phyloP scores from a whole-genome alignment of 2,329 filamentous ascomycete species.

The Phialemonium atrogriseum region DNA sequence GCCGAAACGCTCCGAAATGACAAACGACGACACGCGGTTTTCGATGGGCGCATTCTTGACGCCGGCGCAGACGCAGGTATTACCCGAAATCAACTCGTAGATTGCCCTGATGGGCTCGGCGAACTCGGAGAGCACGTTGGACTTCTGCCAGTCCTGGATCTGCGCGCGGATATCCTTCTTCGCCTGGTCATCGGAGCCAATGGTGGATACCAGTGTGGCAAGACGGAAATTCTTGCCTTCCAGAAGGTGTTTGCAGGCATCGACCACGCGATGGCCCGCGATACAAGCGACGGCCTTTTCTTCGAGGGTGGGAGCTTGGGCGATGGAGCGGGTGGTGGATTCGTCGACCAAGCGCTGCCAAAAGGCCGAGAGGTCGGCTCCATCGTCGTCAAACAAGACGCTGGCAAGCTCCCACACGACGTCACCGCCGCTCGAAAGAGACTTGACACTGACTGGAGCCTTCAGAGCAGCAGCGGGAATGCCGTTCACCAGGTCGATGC shows the following conservation, averaged over 20 bases:
- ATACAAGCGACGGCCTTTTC: conserved; percentile 79
- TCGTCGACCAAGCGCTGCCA: conserved; percentile 59
- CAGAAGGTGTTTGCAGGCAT: conserved; percentile 74
- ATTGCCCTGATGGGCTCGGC: conserved; percentile 74
- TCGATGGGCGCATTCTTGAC: conserved; percentile 65
- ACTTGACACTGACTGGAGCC: conserved; percentile 29
- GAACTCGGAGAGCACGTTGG: conserved; percentile 82
- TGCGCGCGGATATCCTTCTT: conserved; percentile 72
- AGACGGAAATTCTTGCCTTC: conserved; percentile 72
- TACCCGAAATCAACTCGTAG: conserved; percentile 83
- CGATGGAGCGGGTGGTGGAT: conserved; percentile 43
- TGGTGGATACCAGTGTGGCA: conserved; percentile 75
- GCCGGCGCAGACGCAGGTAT: conserved; percentile 76
- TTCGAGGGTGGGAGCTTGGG: conserved; percentile 57
- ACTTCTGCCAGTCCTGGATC: conserved; percentile 73
- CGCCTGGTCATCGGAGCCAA: conserved; percentile 62
- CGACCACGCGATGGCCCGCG: conserved; percentile 67
- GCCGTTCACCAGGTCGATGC: conserved; percentile 8
- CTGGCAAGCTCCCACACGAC: conserved; percentile 79
- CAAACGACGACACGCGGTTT: conserved; percentile 71
- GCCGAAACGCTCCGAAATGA: conserved; percentile 73
- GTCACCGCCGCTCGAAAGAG: conserved; percentile 47
- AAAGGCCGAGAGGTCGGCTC: conserved; percentile 52
- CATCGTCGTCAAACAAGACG: conserved; percentile 73
- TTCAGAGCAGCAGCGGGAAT: conserved; percentile 19